A percentile compares a stretch with the other conserved stretches of the same genome.
phyloP scores from a whole-genome alignment of 2,329 filamentous ascomycete genomes.

The Hypoxylon sp. region DNA sequence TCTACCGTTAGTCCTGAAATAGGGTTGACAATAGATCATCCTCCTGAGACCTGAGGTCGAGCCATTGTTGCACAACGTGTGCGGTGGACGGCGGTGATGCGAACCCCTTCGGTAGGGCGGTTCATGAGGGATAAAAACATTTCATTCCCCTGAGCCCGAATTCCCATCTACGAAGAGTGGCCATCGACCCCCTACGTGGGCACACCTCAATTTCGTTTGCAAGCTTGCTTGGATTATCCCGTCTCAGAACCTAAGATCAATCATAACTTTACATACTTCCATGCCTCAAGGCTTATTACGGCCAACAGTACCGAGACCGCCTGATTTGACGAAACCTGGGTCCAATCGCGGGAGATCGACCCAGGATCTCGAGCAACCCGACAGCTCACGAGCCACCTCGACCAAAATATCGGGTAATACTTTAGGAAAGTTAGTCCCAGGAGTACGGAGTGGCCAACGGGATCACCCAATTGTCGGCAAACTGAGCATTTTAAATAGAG shows the following conservation, averaged over 20 bases:
- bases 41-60: constrained; percentile 22
- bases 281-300: constrained; percentile 1
- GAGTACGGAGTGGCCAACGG: background rate
- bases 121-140: constrained; percentile 25
- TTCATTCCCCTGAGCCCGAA: constrained; percentile 16
- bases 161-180: constrained; percentile 27
- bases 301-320: background rate
- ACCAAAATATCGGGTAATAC: background rate
- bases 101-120: constrained; percentile 18
- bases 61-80: constrained; percentile 24
- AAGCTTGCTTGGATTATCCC: background rate
- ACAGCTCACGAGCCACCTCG: background rate
- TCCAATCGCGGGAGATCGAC: constrained; percentile 6
- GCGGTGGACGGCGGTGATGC: constrained; percentile 5
- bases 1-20: background rate
- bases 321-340: background rate
- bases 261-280: background rate
- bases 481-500: background rate
- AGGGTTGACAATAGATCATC: constrained; percentile 3
- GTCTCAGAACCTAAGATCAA: background rate
- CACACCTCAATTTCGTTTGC: background rate
- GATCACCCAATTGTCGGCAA: background rate
- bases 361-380: background rate
- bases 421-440: background rate
- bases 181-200: background rate